Conservation (phyloP, 129 eudicot genomes). For the Oenanthe sinensis region DNA sequence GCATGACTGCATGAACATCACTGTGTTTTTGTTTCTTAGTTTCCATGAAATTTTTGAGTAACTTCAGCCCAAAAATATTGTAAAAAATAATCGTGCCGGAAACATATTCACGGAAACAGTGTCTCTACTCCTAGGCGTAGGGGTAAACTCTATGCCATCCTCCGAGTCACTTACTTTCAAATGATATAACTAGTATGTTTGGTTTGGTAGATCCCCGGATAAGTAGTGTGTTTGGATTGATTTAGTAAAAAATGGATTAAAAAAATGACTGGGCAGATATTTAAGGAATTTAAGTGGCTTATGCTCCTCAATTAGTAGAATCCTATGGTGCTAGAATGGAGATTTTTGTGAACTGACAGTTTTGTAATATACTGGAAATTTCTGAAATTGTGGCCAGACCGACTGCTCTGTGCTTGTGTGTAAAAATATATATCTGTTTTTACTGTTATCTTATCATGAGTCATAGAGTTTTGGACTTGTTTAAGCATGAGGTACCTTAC, state of each 20-base stretch:
- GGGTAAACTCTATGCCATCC: not conserved
- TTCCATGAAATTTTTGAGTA: not conserved
- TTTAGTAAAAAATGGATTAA: not conserved
- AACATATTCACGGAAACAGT: not conserved
- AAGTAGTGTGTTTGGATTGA: not conserved
- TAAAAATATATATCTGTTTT: not conserved
- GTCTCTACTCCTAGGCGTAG: not conserved
- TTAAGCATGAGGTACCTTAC: not conserved
- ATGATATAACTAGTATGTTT: not conserved
- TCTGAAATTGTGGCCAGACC: not conserved
- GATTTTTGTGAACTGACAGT: not conserved
- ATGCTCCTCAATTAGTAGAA: not conserved
- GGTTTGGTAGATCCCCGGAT: not conserved
- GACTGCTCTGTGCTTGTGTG: constrained; percentile 1
- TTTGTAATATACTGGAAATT: not conserved
- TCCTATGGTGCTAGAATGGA: not conserved
- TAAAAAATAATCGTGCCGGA: not conserved
- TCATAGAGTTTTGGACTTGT: not conserved
- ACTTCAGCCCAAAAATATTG: not conserved
- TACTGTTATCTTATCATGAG: constrained; percentile 4
- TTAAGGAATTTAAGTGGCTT: not conserved
- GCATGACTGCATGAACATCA: constrained; percentile 1
- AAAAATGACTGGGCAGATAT: not conserved
- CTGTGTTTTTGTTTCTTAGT: not conserved
- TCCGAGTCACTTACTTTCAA: not conserved